Conservation (phyloP, 1,284 basidiomycete genomes). For the Farysia itapuensis region DNA sequence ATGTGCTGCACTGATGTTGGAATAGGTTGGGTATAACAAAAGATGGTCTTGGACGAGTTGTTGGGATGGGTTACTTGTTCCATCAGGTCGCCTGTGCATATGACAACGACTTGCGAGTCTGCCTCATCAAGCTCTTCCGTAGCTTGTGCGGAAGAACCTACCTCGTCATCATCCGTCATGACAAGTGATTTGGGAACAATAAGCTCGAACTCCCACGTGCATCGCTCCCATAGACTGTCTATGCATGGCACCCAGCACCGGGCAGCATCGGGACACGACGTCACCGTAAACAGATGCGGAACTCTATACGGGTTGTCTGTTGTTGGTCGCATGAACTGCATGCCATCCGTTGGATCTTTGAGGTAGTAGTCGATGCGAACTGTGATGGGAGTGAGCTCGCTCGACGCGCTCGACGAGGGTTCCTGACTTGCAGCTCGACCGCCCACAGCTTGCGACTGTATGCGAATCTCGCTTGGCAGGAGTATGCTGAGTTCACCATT, state of each 20-base stretch:
- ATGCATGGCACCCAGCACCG: slow-evolving; percentile 97
- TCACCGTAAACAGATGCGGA: slow-evolving; percentile 84
- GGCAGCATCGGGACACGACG: slow-evolving; percentile 84
- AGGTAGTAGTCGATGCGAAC: slow-evolving; percentile 79
- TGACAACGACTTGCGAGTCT: slow-evolving; percentile 68
- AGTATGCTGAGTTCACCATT: slow-evolving; percentile 92
- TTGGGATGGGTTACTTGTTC: slow-evolving; percentile 77
- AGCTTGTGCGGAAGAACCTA: slow-evolving; percentile 3
- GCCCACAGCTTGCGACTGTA: slow-evolving; percentile 16
- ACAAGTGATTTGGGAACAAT: slow-evolving; percentile 75
- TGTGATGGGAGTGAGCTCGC: slow-evolving; percentile 75
- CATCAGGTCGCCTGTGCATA: slow-evolving; percentile 80
- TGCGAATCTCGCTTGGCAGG: slow-evolving; percentile 70
- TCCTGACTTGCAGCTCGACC: slow-evolving; percentile 18
- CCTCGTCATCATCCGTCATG: slow-evolving; percentile 18
- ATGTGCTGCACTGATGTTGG: slow-evolving; percentile 93
- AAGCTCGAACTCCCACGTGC: slow-evolving; percentile 97
- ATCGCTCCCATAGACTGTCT: slow-evolving; percentile 92
- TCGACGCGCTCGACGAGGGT: slow-evolving; percentile 20
- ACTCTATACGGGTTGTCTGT: slow-evolving; percentile 79
- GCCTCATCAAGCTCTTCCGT: slow-evolving; percentile 7
- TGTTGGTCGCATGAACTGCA: slow-evolving; percentile 79
- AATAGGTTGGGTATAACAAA: slow-evolving; percentile 84
- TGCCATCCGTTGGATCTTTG: slow-evolving; percentile 77
- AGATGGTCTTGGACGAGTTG: slow-evolving; percentile 90